phyloP scores from a whole-genome alignment of 495 filamentous ascomycete genomes.

The Hyphodiscus hymeniophilus region DNA sequence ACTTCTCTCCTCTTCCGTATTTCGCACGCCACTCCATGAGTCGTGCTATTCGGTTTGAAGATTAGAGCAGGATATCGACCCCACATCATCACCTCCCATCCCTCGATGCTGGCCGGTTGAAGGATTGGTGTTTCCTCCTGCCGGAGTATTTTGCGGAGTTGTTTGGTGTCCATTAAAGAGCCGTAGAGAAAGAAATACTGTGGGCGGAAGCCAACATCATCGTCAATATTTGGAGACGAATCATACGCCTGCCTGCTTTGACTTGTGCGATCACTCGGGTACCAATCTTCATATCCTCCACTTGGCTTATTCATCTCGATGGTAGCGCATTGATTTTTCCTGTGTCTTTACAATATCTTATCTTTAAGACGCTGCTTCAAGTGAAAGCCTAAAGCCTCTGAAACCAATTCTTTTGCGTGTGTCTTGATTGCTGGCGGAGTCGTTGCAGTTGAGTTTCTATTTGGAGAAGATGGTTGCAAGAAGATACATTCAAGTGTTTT shows the following conservation, averaged over 20 bases:
- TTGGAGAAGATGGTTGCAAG: too few species aligned
- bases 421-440: too few species aligned
- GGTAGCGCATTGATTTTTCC: too few species aligned
- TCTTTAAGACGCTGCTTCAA: too few species aligned
- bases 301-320: too few species aligned
- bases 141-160: constrained; percentile 8
- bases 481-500: too few species aligned
- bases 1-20: constrained; percentile 5
- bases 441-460: too few species aligned
- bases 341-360: too few species aligned
- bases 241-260: constrained; percentile 4
- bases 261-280: too few species aligned
- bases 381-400: too few species aligned
- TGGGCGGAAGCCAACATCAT: constrained; percentile 11
- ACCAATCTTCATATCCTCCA: too few species aligned
- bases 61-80: constrained; percentile 11
- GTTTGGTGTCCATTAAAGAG: constrained; percentile 5
- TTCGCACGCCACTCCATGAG: constrained; percentile 8
- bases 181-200: constrained; percentile 10
- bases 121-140: constrained; percentile 3
- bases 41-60: constrained; percentile 5
- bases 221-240: constrained; percentile 7
- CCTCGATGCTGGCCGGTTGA: constrained; percentile 9
- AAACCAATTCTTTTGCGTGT: too few species aligned
- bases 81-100: constrained; percentile 8